phyloP scores from a whole-genome alignment of 106 monocot species.

The Dioscorea zingiberensis region DNA sequence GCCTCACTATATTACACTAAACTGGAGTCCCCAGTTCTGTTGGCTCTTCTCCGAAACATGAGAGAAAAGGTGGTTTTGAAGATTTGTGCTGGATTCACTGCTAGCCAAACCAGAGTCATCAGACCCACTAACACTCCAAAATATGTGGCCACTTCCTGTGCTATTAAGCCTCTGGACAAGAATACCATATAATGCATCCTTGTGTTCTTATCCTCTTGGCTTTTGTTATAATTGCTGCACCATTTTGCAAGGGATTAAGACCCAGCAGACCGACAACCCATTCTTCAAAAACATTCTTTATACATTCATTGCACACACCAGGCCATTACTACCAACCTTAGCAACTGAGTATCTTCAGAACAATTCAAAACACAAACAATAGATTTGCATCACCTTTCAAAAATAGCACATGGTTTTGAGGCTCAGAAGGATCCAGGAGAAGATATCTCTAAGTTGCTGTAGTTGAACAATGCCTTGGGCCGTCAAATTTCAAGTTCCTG shows the following conservation, averaged over 20 bases:
- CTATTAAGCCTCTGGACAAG: neutral
- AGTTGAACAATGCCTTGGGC: no score
- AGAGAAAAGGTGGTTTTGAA: neutral
- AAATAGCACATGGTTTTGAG: no score
- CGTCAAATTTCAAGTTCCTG: no score
- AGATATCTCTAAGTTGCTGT: no score
- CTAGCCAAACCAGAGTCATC: neutral
- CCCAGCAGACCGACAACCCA: neutral
- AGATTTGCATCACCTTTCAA: no score
- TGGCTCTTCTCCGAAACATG: neutral
- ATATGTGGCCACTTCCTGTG: neutral
- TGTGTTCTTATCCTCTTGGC: neutral
- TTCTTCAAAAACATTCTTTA: neutral
- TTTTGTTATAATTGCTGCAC: neutral
- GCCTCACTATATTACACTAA: neutral
- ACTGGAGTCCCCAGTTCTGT: neutral
- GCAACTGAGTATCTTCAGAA: no score
- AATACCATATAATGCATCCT: neutral
- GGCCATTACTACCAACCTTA: no score
- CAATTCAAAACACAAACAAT: no score
- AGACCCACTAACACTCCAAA: neutral
- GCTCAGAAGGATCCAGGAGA: no score
- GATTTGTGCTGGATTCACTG: neutral
- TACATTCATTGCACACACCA: neutral
- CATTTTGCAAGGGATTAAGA: neutral